phyloP scores from a whole-genome alignment of 495 filamentous ascomycete genomes.

The Podospora sp. region DNA sequence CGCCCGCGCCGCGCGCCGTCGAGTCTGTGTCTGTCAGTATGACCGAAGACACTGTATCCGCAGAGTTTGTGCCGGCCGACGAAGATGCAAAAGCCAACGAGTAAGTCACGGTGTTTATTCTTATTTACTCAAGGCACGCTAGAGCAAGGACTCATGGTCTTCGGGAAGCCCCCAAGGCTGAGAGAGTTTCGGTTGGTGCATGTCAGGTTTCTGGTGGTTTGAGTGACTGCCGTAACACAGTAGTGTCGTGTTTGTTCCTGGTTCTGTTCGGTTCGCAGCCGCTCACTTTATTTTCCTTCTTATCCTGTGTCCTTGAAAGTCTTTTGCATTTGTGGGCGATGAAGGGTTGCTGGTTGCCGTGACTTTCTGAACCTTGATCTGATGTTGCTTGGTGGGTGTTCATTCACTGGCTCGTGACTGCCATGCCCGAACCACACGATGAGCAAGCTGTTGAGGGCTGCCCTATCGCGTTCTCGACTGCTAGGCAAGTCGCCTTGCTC shows the following conservation, averaged over 20 bases:
- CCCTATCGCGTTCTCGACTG: background rate
- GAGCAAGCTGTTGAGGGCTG: background rate
- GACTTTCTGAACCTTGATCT: background rate
- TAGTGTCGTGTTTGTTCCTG: no score
- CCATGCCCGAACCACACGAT: background rate
- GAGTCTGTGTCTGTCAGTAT: constrained; percentile 2
- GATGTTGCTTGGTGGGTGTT: background rate
- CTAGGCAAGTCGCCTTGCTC: background rate
- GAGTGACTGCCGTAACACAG: background rate
- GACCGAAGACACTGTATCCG: background rate
- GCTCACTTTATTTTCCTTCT: no score
- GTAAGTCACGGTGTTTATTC: background rate
- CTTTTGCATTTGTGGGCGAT: no score
- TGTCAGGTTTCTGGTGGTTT: background rate
- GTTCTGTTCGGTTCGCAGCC: no score
- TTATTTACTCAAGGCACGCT: background rate
- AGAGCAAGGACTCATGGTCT: background rate
- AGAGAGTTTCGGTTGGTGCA: background rate
- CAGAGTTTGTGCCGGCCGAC: constrained; percentile 7
- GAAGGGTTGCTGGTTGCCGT: background rate
- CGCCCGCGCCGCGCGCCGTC: background rate
- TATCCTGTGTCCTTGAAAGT: no score
- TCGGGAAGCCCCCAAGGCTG: background rate
- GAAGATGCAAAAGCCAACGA: constrained; percentile 3
- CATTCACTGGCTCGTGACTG: background rate